Conservation (phyloP, 75 land plant species). For the Pseudotsuga menziesii region DNA sequence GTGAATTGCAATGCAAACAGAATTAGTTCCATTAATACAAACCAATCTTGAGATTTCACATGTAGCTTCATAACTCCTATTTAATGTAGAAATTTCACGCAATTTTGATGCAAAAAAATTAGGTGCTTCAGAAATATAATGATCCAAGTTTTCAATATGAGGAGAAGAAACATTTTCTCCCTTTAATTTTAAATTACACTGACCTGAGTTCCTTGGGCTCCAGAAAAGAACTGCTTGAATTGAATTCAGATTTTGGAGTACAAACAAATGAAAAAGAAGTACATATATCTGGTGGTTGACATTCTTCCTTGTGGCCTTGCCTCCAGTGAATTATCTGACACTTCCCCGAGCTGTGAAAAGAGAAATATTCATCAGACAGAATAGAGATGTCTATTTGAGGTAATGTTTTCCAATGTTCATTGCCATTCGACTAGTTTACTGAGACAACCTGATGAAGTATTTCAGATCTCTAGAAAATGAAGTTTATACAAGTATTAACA, state of each 20-base stretch:
- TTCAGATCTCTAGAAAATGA: neutral
- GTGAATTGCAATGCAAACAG: neutral
- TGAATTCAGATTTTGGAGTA: neutral
- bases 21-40: neutral
- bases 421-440: neutral
- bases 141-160: neutral
- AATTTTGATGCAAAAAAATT: neutral
- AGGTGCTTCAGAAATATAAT: slow-evolving; percentile 1
- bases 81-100: neutral
- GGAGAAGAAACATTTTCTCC: slow-evolving; percentile 1
- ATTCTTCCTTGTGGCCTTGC: slow-evolving; percentile 75
- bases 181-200: neutral
- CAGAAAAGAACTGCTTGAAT: neutral
- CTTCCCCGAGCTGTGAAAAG: slow-evolving; percentile 49
- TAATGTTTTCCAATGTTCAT: neutral
- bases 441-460: neutral
- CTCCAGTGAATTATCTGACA: slow-evolving; percentile 83
- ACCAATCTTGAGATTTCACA: neutral
- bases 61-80: neutral
- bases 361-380: neutral
- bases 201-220: neutral
- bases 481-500: neutral
- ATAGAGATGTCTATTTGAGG: neutral
- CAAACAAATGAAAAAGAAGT: neutral
- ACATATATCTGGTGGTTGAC: slow-evolving; percentile 19